phyloP scores from a whole-genome alignment of 306 rosid species.

The Vigna radiata region DNA sequence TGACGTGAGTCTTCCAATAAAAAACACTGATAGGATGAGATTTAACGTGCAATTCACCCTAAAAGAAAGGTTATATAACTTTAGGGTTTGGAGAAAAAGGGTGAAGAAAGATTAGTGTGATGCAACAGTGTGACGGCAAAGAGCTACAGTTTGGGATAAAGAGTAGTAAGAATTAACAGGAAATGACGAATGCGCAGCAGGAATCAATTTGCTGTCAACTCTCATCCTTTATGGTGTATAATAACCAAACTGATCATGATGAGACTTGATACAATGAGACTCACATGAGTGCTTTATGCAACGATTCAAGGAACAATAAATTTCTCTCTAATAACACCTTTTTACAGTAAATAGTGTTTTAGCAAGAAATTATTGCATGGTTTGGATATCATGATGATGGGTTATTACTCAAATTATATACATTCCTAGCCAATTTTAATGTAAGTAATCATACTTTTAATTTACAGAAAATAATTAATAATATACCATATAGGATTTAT shows the following conservation, averaged over 20 bases:
- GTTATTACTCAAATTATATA: too few relatives aligned
- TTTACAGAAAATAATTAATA: too few relatives aligned
- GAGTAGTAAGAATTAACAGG: slow-evolving; percentile 27
- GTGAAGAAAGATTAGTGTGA: slow-evolving; percentile 35
- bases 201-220: slow-evolving; percentile 36
- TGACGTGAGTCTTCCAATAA: too few relatives aligned
- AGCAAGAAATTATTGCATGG: not conserved
- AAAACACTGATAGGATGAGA: slow-evolving; percentile 33
- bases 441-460: not conserved
- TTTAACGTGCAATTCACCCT: slow-evolving; percentile 40
- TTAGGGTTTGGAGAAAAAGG: slow-evolving; percentile 41
- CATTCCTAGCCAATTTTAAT: not conserved
- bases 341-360: not conserved
- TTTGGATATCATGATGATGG: not conserved
- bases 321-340: not conserved
- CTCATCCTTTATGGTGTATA: not conserved
- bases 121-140: slow-evolving; percentile 27
- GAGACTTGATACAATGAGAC: slow-evolving; percentile 13
- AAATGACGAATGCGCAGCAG: slow-evolving; percentile 10
- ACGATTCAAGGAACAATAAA: slow-evolving; percentile 9
- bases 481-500: too few relatives aligned
- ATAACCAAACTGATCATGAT: slow-evolving; percentile 31
- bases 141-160: not conserved
- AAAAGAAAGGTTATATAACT: slow-evolving; percentile 39
- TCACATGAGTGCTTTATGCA: slow-evolving; percentile 23